Conservation (phyloP, 2,329 filamentous ascomycete species). For the Xenoacremonium recifei region DNA sequence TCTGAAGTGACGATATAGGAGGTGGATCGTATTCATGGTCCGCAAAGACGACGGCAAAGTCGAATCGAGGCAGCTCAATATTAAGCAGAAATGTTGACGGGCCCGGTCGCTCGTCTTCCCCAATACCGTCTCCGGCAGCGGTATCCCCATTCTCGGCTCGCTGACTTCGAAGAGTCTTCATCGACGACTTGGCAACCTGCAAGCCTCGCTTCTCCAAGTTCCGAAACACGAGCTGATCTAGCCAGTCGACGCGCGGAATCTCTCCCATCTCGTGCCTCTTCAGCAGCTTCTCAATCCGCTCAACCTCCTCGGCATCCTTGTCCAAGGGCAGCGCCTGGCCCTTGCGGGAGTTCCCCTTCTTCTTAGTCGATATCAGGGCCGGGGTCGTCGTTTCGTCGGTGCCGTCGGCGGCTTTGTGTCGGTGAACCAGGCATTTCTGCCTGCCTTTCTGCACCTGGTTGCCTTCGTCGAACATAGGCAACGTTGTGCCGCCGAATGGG, state of each 20-base stretch:
- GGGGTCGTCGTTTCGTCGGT: constrained; percentile 79
- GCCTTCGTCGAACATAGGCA: constrained; percentile 88
- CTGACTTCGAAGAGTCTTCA: constrained; percentile 56
- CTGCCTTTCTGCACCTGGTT: constrained; percentile 88
- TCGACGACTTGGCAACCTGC: constrained; percentile 61
- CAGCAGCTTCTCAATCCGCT: constrained; percentile 83
- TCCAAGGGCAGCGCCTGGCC: constrained; percentile 54
- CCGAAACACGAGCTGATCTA: constrained; percentile 91
- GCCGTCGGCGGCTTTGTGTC: constrained; percentile 81
- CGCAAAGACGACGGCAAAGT: constrained; percentile 92
- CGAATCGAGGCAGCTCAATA: constrained; percentile 89
- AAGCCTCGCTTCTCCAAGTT: constrained; percentile 77
- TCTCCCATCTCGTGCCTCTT: constrained; percentile 99
- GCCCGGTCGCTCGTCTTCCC: constrained; percentile 45
- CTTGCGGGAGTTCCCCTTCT: constrained; percentile 49
- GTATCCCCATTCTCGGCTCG: constrained; percentile 40
- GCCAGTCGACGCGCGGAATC: constrained; percentile 88
- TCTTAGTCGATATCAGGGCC: constrained; percentile 56
- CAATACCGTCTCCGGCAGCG: constrained; percentile 27
- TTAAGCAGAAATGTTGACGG: constrained; percentile 74
- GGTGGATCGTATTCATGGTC: constrained; percentile 90
- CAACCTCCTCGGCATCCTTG: constrained; percentile 78
- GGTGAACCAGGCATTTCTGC: constrained; percentile 85
- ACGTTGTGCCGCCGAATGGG: constrained; percentile 91
- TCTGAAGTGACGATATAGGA: constrained; percentile 72